Evolutionary conservation across 768 basidiomycete genomes (phyloP).

Genomic region (Auriscalpium vulgare): DNA sequence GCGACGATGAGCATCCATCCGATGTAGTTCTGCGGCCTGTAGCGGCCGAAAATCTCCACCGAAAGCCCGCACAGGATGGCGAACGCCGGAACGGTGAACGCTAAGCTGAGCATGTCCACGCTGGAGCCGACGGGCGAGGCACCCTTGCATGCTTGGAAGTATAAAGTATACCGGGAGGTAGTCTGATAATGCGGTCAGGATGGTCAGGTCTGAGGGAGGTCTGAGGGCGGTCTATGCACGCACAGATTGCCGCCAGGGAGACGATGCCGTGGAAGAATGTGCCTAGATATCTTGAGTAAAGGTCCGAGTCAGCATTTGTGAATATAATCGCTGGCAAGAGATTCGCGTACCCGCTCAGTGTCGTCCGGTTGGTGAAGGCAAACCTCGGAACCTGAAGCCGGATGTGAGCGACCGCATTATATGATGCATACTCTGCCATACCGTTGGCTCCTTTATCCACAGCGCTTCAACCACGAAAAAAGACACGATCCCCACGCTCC

Average conservation of each 20-base stretch:
- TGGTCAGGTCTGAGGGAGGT: too few relatives aligned
- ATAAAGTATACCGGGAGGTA: slow-evolving; percentile 26
- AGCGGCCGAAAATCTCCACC: slow-evolving; percentile 16
- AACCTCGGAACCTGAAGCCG: slow-evolving; percentile 18
- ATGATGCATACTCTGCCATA: not conserved
- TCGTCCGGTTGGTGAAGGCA: slow-evolving; percentile 20
- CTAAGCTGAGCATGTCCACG: slow-evolving; percentile 11
- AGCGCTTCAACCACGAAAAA: slow-evolving; percentile 21
- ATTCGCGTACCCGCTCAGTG: slow-evolving; percentile 11
- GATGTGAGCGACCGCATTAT: not conserved
- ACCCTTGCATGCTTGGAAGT: slow-evolving; percentile 21
- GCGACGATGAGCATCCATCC: slow-evolving; percentile 16
- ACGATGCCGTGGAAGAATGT: slow-evolving; percentile 12
- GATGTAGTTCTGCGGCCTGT: slow-evolving; percentile 15
- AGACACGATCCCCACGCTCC: slow-evolving; percentile 17
- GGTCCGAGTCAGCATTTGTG: not conserved
- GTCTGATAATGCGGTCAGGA: not conserved
- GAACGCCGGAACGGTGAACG: slow-evolving; percentile 18
- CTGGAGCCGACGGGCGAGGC: slow-evolving; percentile 15
- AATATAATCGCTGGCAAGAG: not conserved
- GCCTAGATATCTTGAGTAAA: slow-evolving; percentile 2
- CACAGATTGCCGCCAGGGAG: slow-evolving; percentile 9
- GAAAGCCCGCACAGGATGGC: slow-evolving; percentile 17
- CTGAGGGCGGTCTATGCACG: not conserved
- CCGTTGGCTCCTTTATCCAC: slow-evolving; percentile 3